Base-by-base conservation (phyloP, 257 asterid species). In the Mitragyna speciosa region DNA sequence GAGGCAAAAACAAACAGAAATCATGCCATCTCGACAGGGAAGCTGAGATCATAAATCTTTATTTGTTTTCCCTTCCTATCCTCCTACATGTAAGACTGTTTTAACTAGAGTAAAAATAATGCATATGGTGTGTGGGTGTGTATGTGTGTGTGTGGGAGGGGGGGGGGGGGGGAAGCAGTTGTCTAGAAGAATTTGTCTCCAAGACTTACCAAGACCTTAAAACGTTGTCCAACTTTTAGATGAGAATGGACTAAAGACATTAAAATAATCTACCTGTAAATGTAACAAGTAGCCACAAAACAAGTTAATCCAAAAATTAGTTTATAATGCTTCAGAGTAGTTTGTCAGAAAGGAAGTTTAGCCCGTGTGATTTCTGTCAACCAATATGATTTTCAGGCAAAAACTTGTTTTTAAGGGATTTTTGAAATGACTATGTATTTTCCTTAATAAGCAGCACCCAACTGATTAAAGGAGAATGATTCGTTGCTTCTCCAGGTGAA, bases 401-500 rank as follows among this genome's bases (percentile, higher is more conserved):
- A 2, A 17, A 17, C n/a, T 56, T 19, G 3, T 1, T 14, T 2
- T 14, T 11, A 2, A 24, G 24, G 16, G 22, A 17, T 54, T 16
- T 54, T 9, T 20, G 51, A 73, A 22, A 33, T 12, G 26, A 73
- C 16, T 36, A 1, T 51, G 5, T 36, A 12, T 24, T 54, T n/a
- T 36, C 12, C 15, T n/a, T 41, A 17, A 28, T 51, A 4, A 33
- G 14, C 6, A 66, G 17, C 49, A 49, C 19, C 64, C 33, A 22
- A 31, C 6, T 30, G 1, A 2, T 20, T 6, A 16, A n/a, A 39
- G 19, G n/a, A 48, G 1, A 14, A 31, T 31, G 6, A 63, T 65
- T 31, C 64, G 16, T 63, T 73, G 73, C 76, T 70, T 84, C 78
- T 82, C 48, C 86, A 93, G 98, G 97, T 58, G 98, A 95, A 87